Conservation (phyloP, 305 asterid genomes). For the Ilex paraguariensis region DNA sequence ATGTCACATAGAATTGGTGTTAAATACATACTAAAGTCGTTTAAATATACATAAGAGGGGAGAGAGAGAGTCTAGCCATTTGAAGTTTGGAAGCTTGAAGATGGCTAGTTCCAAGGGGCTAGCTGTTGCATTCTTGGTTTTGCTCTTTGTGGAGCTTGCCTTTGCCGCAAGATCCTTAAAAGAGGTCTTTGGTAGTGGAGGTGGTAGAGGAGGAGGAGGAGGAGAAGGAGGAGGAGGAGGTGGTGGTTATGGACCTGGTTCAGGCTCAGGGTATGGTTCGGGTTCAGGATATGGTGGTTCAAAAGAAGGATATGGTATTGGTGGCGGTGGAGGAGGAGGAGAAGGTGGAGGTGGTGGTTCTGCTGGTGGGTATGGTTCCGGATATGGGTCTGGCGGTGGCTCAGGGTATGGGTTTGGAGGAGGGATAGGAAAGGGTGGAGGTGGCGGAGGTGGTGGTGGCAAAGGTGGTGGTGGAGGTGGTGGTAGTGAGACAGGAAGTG, state of each 20-base stretch:
- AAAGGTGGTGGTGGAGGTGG: conserved; percentile 42
- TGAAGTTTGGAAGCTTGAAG: conserved; percentile 2
- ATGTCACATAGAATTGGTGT: neutral
- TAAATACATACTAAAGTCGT: too few relatives aligned
- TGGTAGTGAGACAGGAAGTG: conserved; percentile 34
- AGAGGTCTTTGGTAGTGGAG: conserved; percentile 7
- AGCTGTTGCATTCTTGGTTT: conserved; percentile 41
- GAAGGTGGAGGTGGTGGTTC: conserved; percentile 32
- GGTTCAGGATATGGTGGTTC: conserved; percentile 9
- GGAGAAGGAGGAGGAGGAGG: conserved; percentile 26
- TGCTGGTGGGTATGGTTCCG: conserved; percentile 40
- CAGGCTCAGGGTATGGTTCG: conserved; percentile 17
- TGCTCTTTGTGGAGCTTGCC: conserved; percentile 47
- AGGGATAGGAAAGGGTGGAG: conserved; percentile 33
- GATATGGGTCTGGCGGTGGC: conserved; percentile 36
- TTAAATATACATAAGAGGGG: too few relatives aligned
- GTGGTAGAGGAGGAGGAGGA: conserved; percentile 23
- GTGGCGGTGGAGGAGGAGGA: conserved; percentile 21
- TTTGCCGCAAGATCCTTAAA: conserved; percentile 55
- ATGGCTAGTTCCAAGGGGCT: conserved; percentile 46
- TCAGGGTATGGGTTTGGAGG: conserved; percentile 46
- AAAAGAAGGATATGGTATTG: conserved; percentile 2
- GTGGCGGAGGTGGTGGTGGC: conserved; percentile 43
- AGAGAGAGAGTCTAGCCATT: neutral
- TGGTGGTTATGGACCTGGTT: conserved; percentile 13